A percentile compares a stretch with the other conserved stretches of the same genome.
Conservation (phyloP, 306 rosid genomes). For the Trifolium repens region DNA sequence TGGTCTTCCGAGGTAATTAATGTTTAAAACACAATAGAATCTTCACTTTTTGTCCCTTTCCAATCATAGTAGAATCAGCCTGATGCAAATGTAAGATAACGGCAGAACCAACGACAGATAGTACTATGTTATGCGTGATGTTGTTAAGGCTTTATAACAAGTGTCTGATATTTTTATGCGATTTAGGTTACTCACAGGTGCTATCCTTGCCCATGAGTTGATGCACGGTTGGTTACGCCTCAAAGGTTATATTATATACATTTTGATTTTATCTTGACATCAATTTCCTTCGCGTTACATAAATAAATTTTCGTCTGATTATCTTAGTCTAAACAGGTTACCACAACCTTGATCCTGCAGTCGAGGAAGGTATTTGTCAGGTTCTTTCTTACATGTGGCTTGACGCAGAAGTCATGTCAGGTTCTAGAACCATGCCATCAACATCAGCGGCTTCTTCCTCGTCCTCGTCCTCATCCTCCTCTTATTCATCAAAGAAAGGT, state of each 20-base stretch:
- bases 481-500: constrained; percentile 76
- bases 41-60: not conserved
- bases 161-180: constrained; percentile 21
- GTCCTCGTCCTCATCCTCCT: constrained; percentile 30
- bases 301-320: constrained; percentile 18
- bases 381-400: constrained; percentile 96
- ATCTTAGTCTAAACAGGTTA: constrained; percentile 59
- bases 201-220: constrained; percentile 98
- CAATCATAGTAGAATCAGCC: not conserved
- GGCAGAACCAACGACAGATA: no score
- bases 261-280: constrained; percentile 27
- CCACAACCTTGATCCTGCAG: constrained; percentile 70
- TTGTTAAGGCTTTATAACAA: constrained; percentile 4
- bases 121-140: not conserved
- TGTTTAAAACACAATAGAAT: constrained; percentile 19
- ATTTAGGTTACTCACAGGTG: constrained; percentile 92
- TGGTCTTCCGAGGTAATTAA: constrained; percentile 87
- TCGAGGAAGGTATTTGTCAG: constrained; percentile 98
- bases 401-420: constrained; percentile 86
- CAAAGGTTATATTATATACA: constrained; percentile 58
- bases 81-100: no score
- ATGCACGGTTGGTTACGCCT: constrained; percentile 98
- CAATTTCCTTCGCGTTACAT: not conserved
- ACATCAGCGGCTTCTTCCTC: constrained; percentile 65
- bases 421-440: constrained; percentile 62